A percentile compares a stretch with the other conserved stretches of the same genome.
These are phyloP conservation scores for Oxytropis ochrocephala DNA, from an alignment of 306 rosid genomes.

Conservation along the genomic window DNA sequence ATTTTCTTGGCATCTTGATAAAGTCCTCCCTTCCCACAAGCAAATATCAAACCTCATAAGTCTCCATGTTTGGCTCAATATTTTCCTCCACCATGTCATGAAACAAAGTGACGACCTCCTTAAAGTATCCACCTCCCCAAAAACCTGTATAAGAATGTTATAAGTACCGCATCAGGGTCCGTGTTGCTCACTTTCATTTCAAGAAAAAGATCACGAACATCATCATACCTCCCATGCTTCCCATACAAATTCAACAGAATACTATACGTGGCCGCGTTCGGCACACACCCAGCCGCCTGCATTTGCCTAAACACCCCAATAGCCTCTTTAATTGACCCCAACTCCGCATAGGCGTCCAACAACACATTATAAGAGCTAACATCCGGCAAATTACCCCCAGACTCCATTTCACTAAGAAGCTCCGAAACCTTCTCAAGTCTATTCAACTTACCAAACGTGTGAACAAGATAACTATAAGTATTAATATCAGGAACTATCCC, in stretches of 20 bases:
- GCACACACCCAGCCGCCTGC: slow-evolving; percentile 84
- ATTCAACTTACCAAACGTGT: slow-evolving; percentile 69
- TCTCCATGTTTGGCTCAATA: slow-evolving; percentile 85
- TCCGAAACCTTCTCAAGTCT: slow-evolving; percentile 69
- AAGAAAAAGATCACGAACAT: slow-evolving; percentile 89
- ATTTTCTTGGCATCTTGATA: slow-evolving; percentile 78
- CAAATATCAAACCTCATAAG: slow-evolving; percentile 78
- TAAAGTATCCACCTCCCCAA: slow-evolving; percentile 98
- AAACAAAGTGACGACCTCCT: slow-evolving; percentile 95
- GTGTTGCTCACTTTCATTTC: slow-evolving; percentile 92
- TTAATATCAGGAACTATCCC: slow-evolving; percentile 80
- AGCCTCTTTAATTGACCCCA: slow-evolving; percentile 70
- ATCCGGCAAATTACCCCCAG: slow-evolving; percentile 82
- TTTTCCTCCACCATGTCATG: slow-evolving; percentile 95
- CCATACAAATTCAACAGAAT: slow-evolving; percentile 77
- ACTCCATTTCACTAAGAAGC: slow-evolving; percentile 85
- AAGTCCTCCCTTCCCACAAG: slow-evolving; percentile 97
- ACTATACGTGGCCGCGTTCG: slow-evolving; percentile 75
- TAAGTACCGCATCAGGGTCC: slow-evolving; percentile 85
- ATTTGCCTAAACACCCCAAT: slow-evolving; percentile 84
- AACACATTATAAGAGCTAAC: slow-evolving; percentile 80
- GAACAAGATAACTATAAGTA: slow-evolving; percentile 69
- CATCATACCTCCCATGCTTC: slow-evolving; percentile 73
- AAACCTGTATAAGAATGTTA: slow-evolving; percentile 86
- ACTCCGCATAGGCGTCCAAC: slow-evolving; percentile 61